These are phyloP conservation scores for Conticribra weissflogii DNA, from an alignment of 108 stramenopile genomes.

Conservation along the genomic window DNA sequence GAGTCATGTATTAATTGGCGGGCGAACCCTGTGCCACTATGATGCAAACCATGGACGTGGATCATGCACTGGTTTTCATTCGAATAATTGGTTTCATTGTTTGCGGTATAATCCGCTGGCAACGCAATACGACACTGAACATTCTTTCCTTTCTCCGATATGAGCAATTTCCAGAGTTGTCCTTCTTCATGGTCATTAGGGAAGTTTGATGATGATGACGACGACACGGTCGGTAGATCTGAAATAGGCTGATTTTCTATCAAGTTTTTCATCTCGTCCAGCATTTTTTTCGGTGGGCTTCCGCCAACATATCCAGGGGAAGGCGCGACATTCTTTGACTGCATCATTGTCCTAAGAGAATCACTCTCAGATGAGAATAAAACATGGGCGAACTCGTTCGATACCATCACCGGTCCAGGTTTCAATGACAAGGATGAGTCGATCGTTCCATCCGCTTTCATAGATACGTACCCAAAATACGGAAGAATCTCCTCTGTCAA, in stretches of 20 bases:
- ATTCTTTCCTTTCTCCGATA: constrained; percentile 3
- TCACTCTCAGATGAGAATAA: constrained; percentile 25
- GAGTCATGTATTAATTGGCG: constrained; percentile 5
- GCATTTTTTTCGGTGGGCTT: background rate
- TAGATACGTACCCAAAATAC: constrained; percentile 23
- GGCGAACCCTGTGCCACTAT: constrained; percentile 17
- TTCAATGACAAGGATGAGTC: background rate
- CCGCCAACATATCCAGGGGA: background rate
- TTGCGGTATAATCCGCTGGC: background rate
- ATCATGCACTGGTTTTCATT: constrained; percentile 6
- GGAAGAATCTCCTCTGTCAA: constrained; percentile 24
- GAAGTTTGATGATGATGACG: background rate
- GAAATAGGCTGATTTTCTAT: background rate
- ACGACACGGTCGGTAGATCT: background rate
- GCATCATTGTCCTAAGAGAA: background rate
- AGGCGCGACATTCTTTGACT: too few relatives aligned
- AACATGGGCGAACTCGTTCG: constrained; percentile 15
- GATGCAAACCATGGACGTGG: constrained; percentile 24
- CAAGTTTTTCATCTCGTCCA: constrained; percentile 12
- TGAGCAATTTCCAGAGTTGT: constrained; percentile 7
- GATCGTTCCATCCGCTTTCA: constrained; percentile 1
- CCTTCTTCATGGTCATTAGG: background rate
- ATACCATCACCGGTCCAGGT: constrained; percentile 16
- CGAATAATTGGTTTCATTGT: background rate
- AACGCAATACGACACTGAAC: constrained; percentile 3